Base-by-base conservation (phyloP, 2,329 filamentous ascomycete species). In the Colletotrichum abscissum region DNA sequence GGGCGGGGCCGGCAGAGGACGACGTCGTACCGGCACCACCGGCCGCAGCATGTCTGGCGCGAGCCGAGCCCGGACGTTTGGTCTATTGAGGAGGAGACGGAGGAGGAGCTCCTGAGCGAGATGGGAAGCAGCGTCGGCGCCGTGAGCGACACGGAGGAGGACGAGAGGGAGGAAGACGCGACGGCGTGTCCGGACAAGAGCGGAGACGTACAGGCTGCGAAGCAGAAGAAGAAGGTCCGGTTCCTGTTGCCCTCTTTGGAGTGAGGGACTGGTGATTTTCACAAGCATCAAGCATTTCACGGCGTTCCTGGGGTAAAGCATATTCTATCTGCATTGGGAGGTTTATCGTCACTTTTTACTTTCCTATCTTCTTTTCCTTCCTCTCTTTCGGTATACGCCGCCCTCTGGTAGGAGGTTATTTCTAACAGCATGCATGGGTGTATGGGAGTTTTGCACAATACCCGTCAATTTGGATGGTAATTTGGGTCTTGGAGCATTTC, bases 21-120 rank as follows among this genome's bases (percentile, higher is more conserved):
- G 67, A 72, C 77, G 55, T 79, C 81, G 30, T 76, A 77, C 62
- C 80, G 79, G 42, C 83, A 77, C 73, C 83, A 77, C 72, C 82
- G 85, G 56, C 85, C 86, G 9, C 84, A 84, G 11, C 84, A 84
- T 68, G 84, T 89, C 1, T 91, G 89, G 89, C 83, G 88, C 49
- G 86, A 89, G 80, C 89, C 89, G 7, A 90, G 88, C 77, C 88
- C 88, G 0, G 88, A 90, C 66, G 89, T 91, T 4, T 91, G 88
- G 86, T 87, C 87, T 35, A 91, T 91, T 69, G 86, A 89, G 79
- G 89, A 91, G 78, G 88, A 90, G 81, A 86, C 86, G 1, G 88
- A 89, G 80, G 87, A 88, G 77, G 87, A 89, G 76, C 79, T 86
- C 28, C 80, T 84, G 80, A 85, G 84, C 74, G 85, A 87, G 77